Percentiles rank a stretch among this genome's conserved stretches.
Conservation (phyloP, 2,329 filamentous ascomycete genomes). For the Fusarium bactridioides region DNA sequence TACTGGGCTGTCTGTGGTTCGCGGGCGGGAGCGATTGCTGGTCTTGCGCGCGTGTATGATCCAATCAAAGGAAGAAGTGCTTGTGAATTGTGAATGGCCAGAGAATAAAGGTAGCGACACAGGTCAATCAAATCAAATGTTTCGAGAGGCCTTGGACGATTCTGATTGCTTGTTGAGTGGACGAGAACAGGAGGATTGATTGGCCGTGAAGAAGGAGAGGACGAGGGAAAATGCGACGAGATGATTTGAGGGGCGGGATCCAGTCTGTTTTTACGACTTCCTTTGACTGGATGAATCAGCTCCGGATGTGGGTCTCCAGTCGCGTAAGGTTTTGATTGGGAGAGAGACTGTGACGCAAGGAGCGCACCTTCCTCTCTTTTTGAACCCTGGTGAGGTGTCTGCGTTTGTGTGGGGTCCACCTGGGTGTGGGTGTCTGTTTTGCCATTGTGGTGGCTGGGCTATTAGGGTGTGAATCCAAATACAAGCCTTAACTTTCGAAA, state of each 20-base stretch:
- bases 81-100: slow-evolving; percentile 44
- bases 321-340: slow-evolving; percentile 45
- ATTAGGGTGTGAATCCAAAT: neutral
- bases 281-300: slow-evolving; percentile 61
- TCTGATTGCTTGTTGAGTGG: slow-evolving; percentile 50
- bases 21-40: slow-evolving; percentile 23
- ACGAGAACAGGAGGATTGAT: slow-evolving; percentile 52
- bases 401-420: neutral
- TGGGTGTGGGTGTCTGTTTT: neutral
- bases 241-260: slow-evolving; percentile 61
- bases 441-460: neutral
- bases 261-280: slow-evolving; percentile 52
- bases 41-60: slow-evolving; percentile 25
- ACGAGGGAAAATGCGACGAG: slow-evolving; percentile 55
- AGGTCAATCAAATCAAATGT: slow-evolving; percentile 36
- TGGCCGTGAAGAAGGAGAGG: slow-evolving; percentile 56
- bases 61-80: slow-evolving; percentile 40
- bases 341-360: slow-evolving; percentile 42
- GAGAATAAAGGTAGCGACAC: slow-evolving; percentile 31
- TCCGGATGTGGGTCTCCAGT: slow-evolving; percentile 45
- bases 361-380: slow-evolving; percentile 10
- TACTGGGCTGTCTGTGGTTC: slow-evolving; percentile 1
- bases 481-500: neutral
- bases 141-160: slow-evolving; percentile 41
- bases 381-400: slow-evolving; percentile 1